A percentile compares a stretch with the other conserved stretches of the same genome.
These are phyloP conservation scores for Rhizopogon vinicolor DNA, from an alignment of 768 basidiomycete species.

Conservation along the genomic window DNA sequence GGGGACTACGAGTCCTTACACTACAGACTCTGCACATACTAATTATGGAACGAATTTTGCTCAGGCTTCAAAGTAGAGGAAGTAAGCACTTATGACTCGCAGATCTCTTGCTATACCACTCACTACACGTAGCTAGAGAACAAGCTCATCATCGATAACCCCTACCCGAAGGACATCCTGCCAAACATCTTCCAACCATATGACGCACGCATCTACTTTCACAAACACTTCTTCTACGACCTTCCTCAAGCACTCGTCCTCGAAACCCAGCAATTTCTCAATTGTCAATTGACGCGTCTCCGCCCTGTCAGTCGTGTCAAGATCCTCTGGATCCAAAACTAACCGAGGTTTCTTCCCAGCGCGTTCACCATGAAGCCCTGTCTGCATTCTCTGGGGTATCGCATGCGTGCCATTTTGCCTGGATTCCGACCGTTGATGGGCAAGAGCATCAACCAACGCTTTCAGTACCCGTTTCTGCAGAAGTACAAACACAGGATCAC, in stretches of 20 bases:
- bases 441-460: constrained; percentile 28
- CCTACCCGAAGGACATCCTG: constrained; percentile 29
- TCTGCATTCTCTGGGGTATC: constrained; percentile 24
- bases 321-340: constrained; percentile 19
- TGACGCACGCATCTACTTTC: constrained; percentile 37
- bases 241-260: constrained; percentile 50
- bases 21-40: too few relatives aligned
- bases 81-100: not conserved
- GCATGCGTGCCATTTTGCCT: not conserved
- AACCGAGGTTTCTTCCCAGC: constrained; percentile 22
- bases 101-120: too few relatives aligned
- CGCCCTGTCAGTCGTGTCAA: constrained; percentile 5
- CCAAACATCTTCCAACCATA: constrained; percentile 59
- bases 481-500: constrained; percentile 64
- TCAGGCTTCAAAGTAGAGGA: too few relatives aligned
- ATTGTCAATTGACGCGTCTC: not conserved
- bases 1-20: too few relatives aligned
- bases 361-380: constrained; percentile 24
- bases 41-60: too few relatives aligned
- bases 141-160: not conserved
- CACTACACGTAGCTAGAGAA: not conserved
- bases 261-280: constrained; percentile 55
- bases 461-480: constrained; percentile 54
- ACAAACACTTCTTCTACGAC: constrained; percentile 38
- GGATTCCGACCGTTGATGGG: not conserved